These are phyloP conservation scores for Kodamaea nitidulidarum DNA, from an alignment of 805 yeast genomes.

Conservation along the genomic window DNA sequence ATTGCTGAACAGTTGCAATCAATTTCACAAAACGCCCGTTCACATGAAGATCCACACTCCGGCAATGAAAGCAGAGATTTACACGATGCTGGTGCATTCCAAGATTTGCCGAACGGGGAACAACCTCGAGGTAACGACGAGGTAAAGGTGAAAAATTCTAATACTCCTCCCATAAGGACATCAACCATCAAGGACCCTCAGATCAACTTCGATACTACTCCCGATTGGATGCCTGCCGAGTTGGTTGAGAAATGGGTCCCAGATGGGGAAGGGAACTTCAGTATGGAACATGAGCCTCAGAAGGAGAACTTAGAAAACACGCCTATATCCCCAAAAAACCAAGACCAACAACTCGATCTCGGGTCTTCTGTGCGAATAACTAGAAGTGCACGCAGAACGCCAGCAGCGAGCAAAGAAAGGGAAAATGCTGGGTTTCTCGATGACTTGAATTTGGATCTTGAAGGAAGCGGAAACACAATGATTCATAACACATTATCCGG, in stretches of 20 bases:
- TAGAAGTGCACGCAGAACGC: slow-evolving; percentile 8
- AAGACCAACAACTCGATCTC: slow-evolving; percentile 11
- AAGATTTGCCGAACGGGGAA: neutral
- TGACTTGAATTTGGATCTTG: slow-evolving; percentile 16
- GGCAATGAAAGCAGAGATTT: too few species aligned
- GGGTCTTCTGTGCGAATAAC: slow-evolving; percentile 25
- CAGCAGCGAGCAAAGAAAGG: neutral
- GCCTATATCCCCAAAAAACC: neutral
- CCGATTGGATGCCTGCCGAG: slow-evolving; percentile 42
- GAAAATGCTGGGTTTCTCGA: slow-evolving; percentile 3
- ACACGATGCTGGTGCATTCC: neutral
- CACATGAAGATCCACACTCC: too few species aligned
- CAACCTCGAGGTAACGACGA: too few species aligned
- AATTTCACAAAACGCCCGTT: neutral
- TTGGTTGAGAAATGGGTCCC: slow-evolving; percentile 33
- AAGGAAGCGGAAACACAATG: slow-evolving; percentile 25
- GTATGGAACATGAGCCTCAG: neutral
- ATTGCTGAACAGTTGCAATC: slow-evolving; percentile 1
- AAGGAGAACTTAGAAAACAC: neutral
- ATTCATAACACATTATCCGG: slow-evolving; percentile 26
- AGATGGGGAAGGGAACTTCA: neutral
- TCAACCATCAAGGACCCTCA: slow-evolving; percentile 19
- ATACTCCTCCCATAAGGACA: slow-evolving; percentile 18
- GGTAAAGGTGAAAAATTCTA: too few species aligned
- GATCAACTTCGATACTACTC: slow-evolving; percentile 22